phyloP scores from a whole-genome alignment of 805 yeast genomes.

The Teunomyces pallodes region DNA sequence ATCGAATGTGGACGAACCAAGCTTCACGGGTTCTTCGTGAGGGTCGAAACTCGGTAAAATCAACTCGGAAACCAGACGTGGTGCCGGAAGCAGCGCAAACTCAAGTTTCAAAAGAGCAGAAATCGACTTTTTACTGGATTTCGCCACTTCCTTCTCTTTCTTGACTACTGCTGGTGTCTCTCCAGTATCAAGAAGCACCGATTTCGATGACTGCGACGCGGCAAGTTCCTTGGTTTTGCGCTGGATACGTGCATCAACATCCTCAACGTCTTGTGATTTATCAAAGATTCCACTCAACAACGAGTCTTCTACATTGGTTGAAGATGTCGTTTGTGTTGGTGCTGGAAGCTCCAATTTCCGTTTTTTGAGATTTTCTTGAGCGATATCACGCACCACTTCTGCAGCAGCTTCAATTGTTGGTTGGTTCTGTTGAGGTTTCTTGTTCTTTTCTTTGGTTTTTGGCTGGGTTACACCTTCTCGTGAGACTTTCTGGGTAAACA shows the following conservation, averaged over 20 bases:
- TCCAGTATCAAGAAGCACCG: constrained; percentile 25
- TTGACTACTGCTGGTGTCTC: constrained; percentile 1
- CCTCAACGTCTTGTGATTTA: constrained; percentile 9
- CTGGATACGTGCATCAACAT: constrained; percentile 33
- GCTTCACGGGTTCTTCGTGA: constrained; percentile 13
- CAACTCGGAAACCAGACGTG: constrained; percentile 34
- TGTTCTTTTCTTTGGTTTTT: constrained; percentile 30
- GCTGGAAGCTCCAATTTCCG: constrained; percentile 27
- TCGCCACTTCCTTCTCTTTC: constrained; percentile 5
- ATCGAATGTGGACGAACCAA: neutral
- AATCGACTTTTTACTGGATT: constrained; percentile 6
- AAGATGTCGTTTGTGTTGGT: constrained; percentile 12
- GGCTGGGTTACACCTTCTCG: constrained; percentile 44
- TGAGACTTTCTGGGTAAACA: constrained; percentile 45
- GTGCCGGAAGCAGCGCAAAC: constrained; percentile 34
- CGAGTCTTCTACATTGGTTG: neutral
- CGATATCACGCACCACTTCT: constrained; percentile 16
- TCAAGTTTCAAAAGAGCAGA: constrained; percentile 6
- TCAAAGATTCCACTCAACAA: neutral
- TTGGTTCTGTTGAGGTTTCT: constrained; percentile 26
- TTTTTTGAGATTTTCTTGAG: constrained; percentile 21
- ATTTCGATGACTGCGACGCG: constrained; percentile 26
- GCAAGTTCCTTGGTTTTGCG: constrained; percentile 33
- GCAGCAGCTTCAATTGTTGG: constrained; percentile 25
- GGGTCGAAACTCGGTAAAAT: constrained; percentile 31